A percentile compares a stretch with the other conserved stretches of the same genome.
These are phyloP conservation scores for Lactuca sativa DNA, from an alignment of 129 eudicot genomes.

Conservation along the genomic window DNA sequence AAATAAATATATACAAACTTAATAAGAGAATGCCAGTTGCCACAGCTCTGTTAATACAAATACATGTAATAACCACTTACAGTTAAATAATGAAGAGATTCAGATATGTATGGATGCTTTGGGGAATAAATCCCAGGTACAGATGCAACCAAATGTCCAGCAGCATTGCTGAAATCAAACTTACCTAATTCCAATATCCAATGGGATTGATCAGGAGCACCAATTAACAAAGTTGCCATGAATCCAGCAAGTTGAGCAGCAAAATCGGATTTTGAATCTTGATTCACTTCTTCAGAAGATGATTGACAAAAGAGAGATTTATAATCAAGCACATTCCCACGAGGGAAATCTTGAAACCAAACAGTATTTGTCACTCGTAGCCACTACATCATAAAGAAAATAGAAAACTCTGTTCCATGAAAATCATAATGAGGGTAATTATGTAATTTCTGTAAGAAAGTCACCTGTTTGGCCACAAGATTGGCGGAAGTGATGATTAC, in stretches of 20 bases:
- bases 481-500: slow-evolving; percentile 85
- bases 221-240: slow-evolving; percentile 68
- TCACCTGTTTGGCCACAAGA: slow-evolving; percentile 79
- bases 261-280: slow-evolving; percentile 61
- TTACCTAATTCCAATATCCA: slow-evolving; percentile 77
- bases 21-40: no score
- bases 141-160: slow-evolving; percentile 79
- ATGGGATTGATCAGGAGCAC: slow-evolving; percentile 68
- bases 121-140: slow-evolving; percentile 81
- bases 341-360: slow-evolving; percentile 97
- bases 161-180: slow-evolving; percentile 68
- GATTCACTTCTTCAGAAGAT: slow-evolving; percentile 40
- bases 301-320: slow-evolving; percentile 53
- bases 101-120: slow-evolving; percentile 43
- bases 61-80: slow-evolving; percentile 37
- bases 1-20: no score
- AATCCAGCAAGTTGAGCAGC: slow-evolving; percentile 92
- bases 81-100: slow-evolving; percentile 17
- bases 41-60: background rate
- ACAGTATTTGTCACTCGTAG: slow-evolving; percentile 68
- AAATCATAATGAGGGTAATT: background rate
- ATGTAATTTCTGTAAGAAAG: slow-evolving; percentile 1
- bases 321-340: slow-evolving; percentile 42
- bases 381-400: slow-evolving; percentile 50
- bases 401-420: background rate